Conservation (phyloP, 2,329 filamentous ascomycete species). For the Paramyrothecium roridum region DNA sequence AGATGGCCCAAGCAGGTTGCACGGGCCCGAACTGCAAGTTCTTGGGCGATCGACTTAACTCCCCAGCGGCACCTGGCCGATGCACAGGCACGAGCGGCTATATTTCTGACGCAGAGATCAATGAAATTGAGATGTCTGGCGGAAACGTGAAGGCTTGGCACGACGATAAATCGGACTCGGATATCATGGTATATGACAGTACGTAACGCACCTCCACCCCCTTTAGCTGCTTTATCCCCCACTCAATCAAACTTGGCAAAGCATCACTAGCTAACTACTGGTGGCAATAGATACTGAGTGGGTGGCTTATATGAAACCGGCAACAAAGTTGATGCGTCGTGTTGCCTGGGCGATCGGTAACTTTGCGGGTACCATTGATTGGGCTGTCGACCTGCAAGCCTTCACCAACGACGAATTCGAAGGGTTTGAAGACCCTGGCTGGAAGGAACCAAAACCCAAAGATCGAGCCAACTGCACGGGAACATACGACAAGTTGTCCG, state of each 20-base stretch:
- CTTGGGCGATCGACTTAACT: constrained; percentile 10
- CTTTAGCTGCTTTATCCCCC: neutral
- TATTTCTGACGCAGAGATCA: constrained; percentile 21
- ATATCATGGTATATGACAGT: neutral
- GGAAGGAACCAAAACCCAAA: neutral
- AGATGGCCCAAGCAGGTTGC: constrained; percentile 20
- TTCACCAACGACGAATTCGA: neutral
- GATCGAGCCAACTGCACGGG: neutral
- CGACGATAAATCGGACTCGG: neutral
- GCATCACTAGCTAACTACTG: neutral
- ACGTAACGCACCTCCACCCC: neutral
- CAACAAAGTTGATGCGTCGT: neutral
- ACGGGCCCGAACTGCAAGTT: constrained; percentile 14
- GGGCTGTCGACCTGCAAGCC: neutral
- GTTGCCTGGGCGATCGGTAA: neutral
- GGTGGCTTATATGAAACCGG: neutral
- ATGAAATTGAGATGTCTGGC: constrained; percentile 19
- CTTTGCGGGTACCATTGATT: neutral
- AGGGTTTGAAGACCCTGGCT: neutral
- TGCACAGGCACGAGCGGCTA: constrained; percentile 23
- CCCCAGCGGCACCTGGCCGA: constrained; percentile 13
- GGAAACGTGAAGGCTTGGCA: neutral
- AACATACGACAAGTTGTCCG: neutral
- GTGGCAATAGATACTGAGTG: neutral
- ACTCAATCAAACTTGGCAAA: neutral